Evolutionary conservation across 164 flowering plant genomes (phyloP).

Genomic region (Echeveria elegans): DNA sequence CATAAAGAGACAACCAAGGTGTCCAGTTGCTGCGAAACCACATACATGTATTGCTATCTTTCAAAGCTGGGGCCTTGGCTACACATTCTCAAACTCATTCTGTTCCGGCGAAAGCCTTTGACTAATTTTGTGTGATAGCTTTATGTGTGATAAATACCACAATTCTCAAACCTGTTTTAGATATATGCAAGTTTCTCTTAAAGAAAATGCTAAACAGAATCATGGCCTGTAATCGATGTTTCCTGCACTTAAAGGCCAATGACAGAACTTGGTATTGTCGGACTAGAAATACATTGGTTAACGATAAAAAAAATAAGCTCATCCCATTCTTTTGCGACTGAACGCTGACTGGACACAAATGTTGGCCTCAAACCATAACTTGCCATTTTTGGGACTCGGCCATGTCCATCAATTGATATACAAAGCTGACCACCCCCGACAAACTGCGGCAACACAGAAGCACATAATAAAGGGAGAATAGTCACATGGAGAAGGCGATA

Average conservation of each 20-base stretch:
- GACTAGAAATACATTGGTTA: not conserved
- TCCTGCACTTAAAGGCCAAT: too few species aligned
- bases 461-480: not conserved
- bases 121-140: not conserved
- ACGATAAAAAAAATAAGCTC: not conserved
- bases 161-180: too few species aligned
- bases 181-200: too few species aligned
- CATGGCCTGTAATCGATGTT: too few species aligned
- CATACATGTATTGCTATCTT: not conserved
- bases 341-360: not conserved
- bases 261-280: too few species aligned
- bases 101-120: not conserved
- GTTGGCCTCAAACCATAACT: not conserved
- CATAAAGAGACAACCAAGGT: not conserved
- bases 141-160: too few species aligned
- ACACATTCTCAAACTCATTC: not conserved
- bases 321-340: not conserved
- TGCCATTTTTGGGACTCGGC: not conserved
- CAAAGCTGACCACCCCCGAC: not conserved
- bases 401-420: not conserved
- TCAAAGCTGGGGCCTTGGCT: not conserved
- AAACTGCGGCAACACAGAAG: constrained; percentile 1
- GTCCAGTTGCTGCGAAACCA: not conserved
- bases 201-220: too few species aligned
- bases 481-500: not conserved